These are phyloP conservation scores for Cercis canadensis DNA, from an alignment of 306 rosid genomes.

Conservation along the genomic window DNA sequence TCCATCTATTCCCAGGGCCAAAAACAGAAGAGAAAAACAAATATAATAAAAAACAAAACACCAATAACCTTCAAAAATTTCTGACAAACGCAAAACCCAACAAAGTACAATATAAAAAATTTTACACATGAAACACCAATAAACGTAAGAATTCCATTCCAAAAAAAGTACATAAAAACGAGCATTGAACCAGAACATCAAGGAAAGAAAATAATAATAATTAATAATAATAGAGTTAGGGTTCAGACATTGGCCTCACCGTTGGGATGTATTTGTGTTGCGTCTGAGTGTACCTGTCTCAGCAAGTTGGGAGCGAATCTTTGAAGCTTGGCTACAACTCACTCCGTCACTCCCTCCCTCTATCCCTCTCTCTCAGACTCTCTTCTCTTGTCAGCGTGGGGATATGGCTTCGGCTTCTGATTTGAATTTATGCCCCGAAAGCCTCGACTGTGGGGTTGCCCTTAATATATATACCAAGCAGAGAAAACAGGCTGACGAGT, in stretches of 20 bases:
- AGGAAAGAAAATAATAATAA: too few species aligned
- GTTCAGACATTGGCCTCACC: slow-evolving; percentile 29
- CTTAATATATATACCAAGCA: neutral
- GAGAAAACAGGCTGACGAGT: slow-evolving; percentile 47
- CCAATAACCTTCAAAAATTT: neutral
- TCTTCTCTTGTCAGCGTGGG: neutral
- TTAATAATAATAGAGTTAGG: slow-evolving; percentile 7
- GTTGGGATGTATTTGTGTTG: neutral
- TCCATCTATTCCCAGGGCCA: slow-evolving; percentile 59
- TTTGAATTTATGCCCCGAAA: slow-evolving; percentile 33
- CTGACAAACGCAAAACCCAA: neutral
- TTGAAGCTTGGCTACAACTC: slow-evolving; percentile 22
- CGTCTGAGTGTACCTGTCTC: neutral
- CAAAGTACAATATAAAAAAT: too few species aligned
- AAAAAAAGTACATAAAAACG: too few species aligned
- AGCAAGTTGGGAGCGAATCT: slow-evolving; percentile 25
- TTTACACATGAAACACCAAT: too few species aligned
- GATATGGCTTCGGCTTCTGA: slow-evolving; percentile 19
- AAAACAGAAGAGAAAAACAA: slow-evolving; percentile 8
- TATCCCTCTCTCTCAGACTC: neutral
- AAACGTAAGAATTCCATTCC: too few species aligned
- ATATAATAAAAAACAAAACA: neutral
- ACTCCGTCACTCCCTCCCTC: neutral
- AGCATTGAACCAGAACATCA: neutral
- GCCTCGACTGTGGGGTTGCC: neutral